A percentile compares a stretch with the other conserved stretches of the same genome.
These are phyloP conservation scores for Dalbergia cochinchinensis DNA, from an alignment of 306 rosid genomes.

Conservation along the genomic window DNA sequence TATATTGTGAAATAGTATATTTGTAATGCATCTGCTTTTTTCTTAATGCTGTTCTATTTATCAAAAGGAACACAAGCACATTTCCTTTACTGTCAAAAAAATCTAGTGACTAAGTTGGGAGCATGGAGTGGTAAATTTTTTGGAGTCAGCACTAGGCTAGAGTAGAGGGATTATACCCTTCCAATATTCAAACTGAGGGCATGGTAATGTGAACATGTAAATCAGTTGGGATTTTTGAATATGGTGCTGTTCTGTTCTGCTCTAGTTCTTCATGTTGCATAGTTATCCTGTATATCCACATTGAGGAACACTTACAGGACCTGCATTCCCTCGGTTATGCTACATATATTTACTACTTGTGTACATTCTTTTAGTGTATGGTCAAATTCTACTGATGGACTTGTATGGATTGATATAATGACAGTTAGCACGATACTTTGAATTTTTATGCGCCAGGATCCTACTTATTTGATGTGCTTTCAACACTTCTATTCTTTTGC, in stretches of 20 bases:
- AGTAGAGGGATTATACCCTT: slow-evolving; percentile 35
- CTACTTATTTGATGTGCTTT: slow-evolving; percentile 37
- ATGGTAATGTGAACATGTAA: slow-evolving; percentile 1
- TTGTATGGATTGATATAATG: slow-evolving; percentile 24
- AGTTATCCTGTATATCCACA: slow-evolving; percentile 2
- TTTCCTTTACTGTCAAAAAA: slow-evolving; percentile 27
- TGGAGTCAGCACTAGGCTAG: slow-evolving; percentile 4
- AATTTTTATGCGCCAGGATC: slow-evolving; percentile 4
- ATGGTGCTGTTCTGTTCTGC: background rate
- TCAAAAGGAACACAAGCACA: slow-evolving; percentile 10
- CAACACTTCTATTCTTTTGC: slow-evolving; percentile 50
- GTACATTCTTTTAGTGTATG: slow-evolving; percentile 12
- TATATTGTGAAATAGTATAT: slow-evolving; percentile 30
- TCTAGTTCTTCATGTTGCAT: slow-evolving; percentile 25
- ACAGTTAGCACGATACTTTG: slow-evolving; percentile 22
- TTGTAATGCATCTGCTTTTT: background rate
- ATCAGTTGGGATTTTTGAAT: slow-evolving; percentile 33
- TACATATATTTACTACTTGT: background rate
- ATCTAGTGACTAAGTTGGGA: slow-evolving; percentile 20
- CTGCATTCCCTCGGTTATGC: slow-evolving; percentile 8
- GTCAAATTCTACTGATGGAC: slow-evolving; percentile 14
- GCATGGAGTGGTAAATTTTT: slow-evolving; percentile 31
- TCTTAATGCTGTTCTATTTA: background rate
- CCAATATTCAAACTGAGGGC: background rate
- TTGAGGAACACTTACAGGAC: background rate